Percentiles rank a stretch among this genome's conserved stretches.
Evolutionary conservation across 129 eudicot species (phyloP).

Genomic region (Arctium lappa): DNA sequence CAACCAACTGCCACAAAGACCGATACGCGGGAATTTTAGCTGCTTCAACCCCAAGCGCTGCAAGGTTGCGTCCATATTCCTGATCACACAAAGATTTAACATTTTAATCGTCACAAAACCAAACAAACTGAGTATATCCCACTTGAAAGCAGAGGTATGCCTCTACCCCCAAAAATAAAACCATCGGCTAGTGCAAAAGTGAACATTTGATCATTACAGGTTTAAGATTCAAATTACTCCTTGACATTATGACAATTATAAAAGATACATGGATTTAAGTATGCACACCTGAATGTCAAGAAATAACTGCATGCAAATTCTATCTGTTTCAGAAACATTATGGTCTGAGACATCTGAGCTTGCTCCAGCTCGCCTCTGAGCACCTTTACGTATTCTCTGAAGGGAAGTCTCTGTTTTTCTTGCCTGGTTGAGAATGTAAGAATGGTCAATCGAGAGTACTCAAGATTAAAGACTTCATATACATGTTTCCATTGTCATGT

Average conservation of each 20-base stretch:
- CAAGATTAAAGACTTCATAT: not conserved
- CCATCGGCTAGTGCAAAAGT: not conserved
- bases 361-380: conserved; percentile 80
- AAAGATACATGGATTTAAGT: conserved; percentile 4
- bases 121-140: not conserved
- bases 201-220: not conserved
- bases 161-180: not conserved
- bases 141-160: not conserved
- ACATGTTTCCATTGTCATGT: conserved; percentile 2
- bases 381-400: conserved; percentile 78
- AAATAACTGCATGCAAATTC: conserved; percentile 89
- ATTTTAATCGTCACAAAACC: not conserved
- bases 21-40: conserved; percentile 69
- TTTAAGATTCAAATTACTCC: not conserved
- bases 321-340: conserved; percentile 80
- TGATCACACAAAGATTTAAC: conserved; percentile 6
- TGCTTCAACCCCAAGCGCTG: conserved; percentile 77
- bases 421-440: conserved; percentile 40
- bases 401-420: conserved; percentile 84
- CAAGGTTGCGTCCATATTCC: conserved; percentile 90
- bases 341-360: conserved; percentile 67
- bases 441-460: not conserved
- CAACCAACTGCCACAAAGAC: conserved; percentile 89
- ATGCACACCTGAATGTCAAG: conserved; percentile 86
- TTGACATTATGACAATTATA: not conserved